Base-by-base conservation (phyloP, 306 rosid species). In the Arachis hypogaea region DNA sequence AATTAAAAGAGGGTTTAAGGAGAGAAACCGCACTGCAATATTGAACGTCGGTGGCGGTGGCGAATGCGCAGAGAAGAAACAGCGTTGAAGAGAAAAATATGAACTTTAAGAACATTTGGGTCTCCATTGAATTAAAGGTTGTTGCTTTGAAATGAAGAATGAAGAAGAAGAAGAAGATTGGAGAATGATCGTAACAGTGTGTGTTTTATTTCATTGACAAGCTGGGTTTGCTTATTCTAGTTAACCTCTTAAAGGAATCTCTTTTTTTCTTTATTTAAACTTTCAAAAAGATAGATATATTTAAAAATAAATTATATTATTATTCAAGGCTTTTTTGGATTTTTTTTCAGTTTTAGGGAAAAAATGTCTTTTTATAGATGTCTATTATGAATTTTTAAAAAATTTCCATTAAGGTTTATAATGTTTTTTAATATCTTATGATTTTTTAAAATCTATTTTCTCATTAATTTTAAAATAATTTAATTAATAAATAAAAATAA, bases 31-130 rank as follows among this genome's bases (percentile, higher is more conserved):
- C 58, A 52, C 58, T 22, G 75, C 84, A 81, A 66, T 76, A 81
- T 16, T 52, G 61, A 66, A 71, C 4, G 42, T 81, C 78, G 29
- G 81, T 76, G 80, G 96, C 89, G 61, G 45, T 72, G 71, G 81
- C 28, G 38, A 82, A 80, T 5, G 84, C 71, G 45, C 52, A 63
- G 60, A 83, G 76, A 46, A 88, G 66, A 71, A 40, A 82, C 0
- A 87, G 80, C 8, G 74, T 63, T 11, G 81, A 54, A 43, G 69
- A 70, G 70, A 88, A 72, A 60, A 67, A 33, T 56, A 83, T 1
- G 52, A 72, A 28, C 12, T 87, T 91, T 30, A 66, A 52, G 5
- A 52, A 59, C 77, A 11, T 42, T 2, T 66, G 58, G 67, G 62
- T 62, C 54, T 84, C 66, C 83, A 74, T 72, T 10, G 65, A 84